phyloP scores from a whole-genome alignment of 257 asterid genomes.

The Solanum clarkiae region DNA sequence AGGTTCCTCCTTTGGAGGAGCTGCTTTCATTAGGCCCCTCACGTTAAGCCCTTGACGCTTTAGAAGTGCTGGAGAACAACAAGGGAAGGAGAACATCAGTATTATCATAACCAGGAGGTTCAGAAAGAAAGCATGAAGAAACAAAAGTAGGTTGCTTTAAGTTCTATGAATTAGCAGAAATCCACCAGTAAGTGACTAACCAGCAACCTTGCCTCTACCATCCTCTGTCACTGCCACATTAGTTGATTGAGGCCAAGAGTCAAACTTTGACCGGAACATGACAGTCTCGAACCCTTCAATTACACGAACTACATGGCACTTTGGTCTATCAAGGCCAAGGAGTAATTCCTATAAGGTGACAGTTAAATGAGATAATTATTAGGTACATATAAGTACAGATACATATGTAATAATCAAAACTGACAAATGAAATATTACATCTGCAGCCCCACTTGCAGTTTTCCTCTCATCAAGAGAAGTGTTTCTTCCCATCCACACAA shows the following conservation, averaged over 20 bases:
- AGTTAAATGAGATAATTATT: background rate
- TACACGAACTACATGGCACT: constrained; percentile 56
- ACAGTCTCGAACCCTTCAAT: constrained; percentile 98
- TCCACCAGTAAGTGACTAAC: constrained; percentile 33
- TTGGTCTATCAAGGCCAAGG: constrained; percentile 47
- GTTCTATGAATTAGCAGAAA: background rate
- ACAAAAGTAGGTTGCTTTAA: background rate
- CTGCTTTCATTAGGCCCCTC: constrained; percentile 86
- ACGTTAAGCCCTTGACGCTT: constrained; percentile 95
- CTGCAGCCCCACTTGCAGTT: constrained; percentile 75
- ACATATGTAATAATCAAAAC: constrained; percentile 4
- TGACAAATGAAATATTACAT: constrained; percentile 45
- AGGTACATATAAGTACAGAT: background rate
- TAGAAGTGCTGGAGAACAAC: constrained; percentile 58
- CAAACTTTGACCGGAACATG: constrained; percentile 70
- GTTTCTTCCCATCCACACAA: constrained; percentile 93
- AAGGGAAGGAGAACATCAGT: constrained; percentile 1
- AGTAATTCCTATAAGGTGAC: constrained; percentile 49
- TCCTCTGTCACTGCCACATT: constrained; percentile 74
- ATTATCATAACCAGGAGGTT: background rate
- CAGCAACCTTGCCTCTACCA: constrained; percentile 98
- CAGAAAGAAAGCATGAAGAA: background rate
- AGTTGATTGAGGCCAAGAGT: constrained; percentile 74
- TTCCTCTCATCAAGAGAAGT: constrained; percentile 86
- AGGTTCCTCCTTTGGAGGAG: constrained; percentile 84